These are phyloP conservation scores for Pseudozyma thailandica DNA, from an alignment of 1,284 basidiomycete genomes.

Conservation along the genomic window DNA sequence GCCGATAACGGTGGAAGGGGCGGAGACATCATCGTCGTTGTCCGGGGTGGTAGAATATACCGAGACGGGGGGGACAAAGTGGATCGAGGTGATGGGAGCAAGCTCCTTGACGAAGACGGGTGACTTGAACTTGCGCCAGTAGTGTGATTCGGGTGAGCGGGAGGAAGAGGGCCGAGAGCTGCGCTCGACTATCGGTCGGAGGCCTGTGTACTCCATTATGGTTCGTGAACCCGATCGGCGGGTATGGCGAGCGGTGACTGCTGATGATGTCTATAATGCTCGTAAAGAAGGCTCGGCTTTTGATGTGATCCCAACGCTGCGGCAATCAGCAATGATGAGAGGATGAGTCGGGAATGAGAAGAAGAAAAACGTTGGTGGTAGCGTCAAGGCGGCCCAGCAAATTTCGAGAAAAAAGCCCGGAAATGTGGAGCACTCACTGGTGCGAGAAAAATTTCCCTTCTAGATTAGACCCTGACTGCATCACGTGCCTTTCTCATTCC, in stretches of 20 bases:
- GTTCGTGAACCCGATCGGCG: no score
- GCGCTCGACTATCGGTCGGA: conserved; percentile 26
- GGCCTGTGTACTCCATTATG: conserved; percentile 43
- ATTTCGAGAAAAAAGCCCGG: conserved; percentile 10
- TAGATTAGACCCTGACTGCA: conserved; percentile 5
- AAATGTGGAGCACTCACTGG: conserved; percentile 10
- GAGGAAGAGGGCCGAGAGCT: conserved; percentile 32
- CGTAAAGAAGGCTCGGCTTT: no score
- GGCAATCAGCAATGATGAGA: no score
- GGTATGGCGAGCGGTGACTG: no score
- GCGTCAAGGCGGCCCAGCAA: conserved; percentile 4
- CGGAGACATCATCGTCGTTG: conserved; percentile 23
- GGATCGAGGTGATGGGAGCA: conserved; percentile 65
- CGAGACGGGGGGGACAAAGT: conserved; percentile 59
- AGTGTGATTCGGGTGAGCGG: conserved; percentile 56
- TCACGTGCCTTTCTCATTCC: conserved; percentile 6
- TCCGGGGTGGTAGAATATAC: conserved; percentile 29
- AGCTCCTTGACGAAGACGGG: conserved; percentile 66
- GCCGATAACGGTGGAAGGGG: conserved; percentile 15
- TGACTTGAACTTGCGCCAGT: conserved; percentile 64
- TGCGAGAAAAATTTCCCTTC: conserved; percentile 20
- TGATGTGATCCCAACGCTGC: no score
- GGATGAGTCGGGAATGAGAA: background rate
- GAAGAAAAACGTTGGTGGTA: background rate
- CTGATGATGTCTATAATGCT: no score